Conservation (phyloP, 805 yeast genomes). For the Metschnikowia koreensis region DNA sequence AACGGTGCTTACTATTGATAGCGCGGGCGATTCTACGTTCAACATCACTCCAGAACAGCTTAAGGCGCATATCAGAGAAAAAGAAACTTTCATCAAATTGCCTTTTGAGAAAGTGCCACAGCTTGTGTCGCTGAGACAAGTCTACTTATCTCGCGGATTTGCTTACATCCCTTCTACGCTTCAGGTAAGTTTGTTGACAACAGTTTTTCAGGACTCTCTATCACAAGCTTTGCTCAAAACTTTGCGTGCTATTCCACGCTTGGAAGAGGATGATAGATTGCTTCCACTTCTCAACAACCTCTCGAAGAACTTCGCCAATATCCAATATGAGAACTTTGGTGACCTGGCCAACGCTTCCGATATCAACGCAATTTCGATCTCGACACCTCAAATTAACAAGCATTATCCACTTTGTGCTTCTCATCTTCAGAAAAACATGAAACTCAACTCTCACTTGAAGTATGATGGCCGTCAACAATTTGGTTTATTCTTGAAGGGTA, state of each 20-base stretch:
- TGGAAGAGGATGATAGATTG: constrained; percentile 90
- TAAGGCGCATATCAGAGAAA: constrained; percentile 45
- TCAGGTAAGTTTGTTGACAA: constrained; percentile 67
- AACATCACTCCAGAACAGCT: constrained; percentile 49
- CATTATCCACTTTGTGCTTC: constrained; percentile 84
- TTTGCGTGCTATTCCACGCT: constrained; percentile 72
- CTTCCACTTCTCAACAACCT: constrained; percentile 80
- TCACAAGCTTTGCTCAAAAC: constrained; percentile 57
- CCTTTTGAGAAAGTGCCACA: constrained; percentile 86
- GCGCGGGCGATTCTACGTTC: constrained; percentile 25
- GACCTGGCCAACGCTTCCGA: constrained; percentile 33
- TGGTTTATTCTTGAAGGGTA: constrained; percentile 80
- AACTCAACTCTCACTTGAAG: constrained; percentile 66
- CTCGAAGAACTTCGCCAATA: constrained; percentile 48
- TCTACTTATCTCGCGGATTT: constrained; percentile 62
- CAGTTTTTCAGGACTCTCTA: constrained; percentile 62
- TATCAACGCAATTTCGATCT: constrained; percentile 62
- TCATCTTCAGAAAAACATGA: constrained; percentile 61
- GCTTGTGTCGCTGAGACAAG: constrained; percentile 69
- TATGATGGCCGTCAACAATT: constrained; percentile 85
- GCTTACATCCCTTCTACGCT: constrained; percentile 84
- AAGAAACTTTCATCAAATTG: constrained; percentile 73
- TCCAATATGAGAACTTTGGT: constrained; percentile 55
- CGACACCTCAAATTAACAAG: constrained; percentile 49
- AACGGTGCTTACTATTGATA: constrained; percentile 33